Base-by-base conservation (phyloP, 2,329 filamentous ascomycete species). In the Aureobasidium leucospermi region DNA sequence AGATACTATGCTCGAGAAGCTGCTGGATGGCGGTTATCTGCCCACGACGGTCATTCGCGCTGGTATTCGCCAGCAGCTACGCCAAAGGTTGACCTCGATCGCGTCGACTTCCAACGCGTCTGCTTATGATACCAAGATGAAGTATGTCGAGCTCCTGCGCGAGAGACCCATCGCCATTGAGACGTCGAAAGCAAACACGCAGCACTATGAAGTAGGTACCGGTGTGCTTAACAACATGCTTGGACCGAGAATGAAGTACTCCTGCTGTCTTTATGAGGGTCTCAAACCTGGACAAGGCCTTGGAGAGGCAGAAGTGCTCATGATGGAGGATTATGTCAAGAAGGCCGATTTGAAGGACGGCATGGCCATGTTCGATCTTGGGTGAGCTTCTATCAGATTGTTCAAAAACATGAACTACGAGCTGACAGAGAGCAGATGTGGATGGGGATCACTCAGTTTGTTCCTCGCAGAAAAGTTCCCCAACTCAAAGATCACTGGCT, bases 131-230 rank as follows among this genome's bases (percentile, higher is more conserved):
- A 78, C 77, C 60, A 89, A 88, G 70, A 85, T 87, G 80, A 73
- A 74, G 28, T 88, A 85, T 68, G 78, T 89, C 10, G 75, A 81
- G 55, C 71, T 78, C 3, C 75, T 88, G n/a, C 78, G 83, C 19
- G 76, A 73, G 15, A 76, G 80, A 38, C 85, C 85, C 10, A 88
- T 89, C 63, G 86, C 86, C n/a, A 80, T 88, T 65, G 83, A 86
- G 69, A 87, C 85, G 0, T 78, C 77, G 3, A 74, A 78, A 2
- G 85, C 86, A 23, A 88, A 89, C 69, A 75, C 81, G 66, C 86
- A 89, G 76, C 86, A 89, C 71, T 89, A 89, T 67, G 86, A 89
- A 72, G 85, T 89, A 42, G 84, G 83, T 41, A 87, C 85, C 0
- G 83, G 82, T 3, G 81, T 88, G 28, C 71, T 89, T 42, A 72